These are phyloP conservation scores for Aspergillus sp. DNA, from an alignment of 2,329 filamentous ascomycete genomes.

Conservation along the genomic window DNA sequence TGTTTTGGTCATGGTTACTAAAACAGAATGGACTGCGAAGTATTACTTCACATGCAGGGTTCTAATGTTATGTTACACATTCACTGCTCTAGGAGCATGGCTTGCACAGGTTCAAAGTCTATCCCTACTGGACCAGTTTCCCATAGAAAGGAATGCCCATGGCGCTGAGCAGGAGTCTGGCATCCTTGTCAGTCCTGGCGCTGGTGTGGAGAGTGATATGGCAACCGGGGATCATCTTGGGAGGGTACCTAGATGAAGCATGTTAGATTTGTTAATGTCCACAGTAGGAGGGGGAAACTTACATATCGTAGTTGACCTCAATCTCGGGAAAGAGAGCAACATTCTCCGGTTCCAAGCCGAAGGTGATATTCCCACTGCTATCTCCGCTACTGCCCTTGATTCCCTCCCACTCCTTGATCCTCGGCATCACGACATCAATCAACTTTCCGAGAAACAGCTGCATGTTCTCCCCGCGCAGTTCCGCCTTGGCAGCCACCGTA, in stretches of 20 bases:
- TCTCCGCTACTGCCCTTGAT: constrained; percentile 72
- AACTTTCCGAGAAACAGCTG: constrained; percentile 87
- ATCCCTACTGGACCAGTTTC: constrained; percentile 50
- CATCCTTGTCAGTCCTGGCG: constrained; percentile 77
- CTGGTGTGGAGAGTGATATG: constrained; percentile 78
- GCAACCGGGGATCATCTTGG: constrained; percentile 74
- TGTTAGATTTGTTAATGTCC: constrained; percentile 2
- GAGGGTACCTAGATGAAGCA: constrained; percentile 45
- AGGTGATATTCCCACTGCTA: constrained; percentile 74
- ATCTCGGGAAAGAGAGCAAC: constrained; percentile 87
- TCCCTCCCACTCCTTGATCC: constrained; percentile 93
- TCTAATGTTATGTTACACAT: constrained; percentile 11
- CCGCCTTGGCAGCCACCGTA: constrained; percentile 63
- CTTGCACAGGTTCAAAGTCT: not conserved
- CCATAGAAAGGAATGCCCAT: constrained; percentile 77
- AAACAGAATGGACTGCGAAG: constrained; percentile 1
- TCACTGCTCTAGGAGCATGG: constrained; percentile 1
- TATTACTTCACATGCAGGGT: constrained; percentile 9
- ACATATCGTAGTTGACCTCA: constrained; percentile 88
- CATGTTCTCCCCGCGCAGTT: constrained; percentile 69
- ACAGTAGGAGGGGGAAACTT: constrained; percentile 34
- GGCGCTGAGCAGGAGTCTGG: constrained; percentile 62
- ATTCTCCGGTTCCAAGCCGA: constrained; percentile 67
- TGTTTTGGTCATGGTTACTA: too few relatives aligned
- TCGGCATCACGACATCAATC: constrained; percentile 81